phyloP scores from a whole-genome alignment of 345 rosid species.

The Abelmoschus esculentus region DNA sequence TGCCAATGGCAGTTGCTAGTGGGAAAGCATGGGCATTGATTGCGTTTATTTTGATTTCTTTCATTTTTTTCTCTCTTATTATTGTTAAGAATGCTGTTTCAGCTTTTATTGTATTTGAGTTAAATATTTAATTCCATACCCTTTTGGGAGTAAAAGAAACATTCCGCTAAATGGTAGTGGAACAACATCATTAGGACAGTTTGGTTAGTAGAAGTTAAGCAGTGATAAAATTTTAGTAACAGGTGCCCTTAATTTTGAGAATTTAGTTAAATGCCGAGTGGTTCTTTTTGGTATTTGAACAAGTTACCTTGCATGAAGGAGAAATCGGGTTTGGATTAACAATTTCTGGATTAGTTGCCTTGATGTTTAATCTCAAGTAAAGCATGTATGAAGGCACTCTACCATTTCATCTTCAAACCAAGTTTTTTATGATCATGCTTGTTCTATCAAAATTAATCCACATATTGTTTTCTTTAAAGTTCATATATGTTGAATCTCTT shows the following conservation, averaged over 20 bases:
- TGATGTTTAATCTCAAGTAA: background rate
- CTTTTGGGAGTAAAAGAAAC: background rate
- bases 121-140: background rate
- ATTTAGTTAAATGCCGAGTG: background rate
- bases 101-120: background rate
- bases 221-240: background rate
- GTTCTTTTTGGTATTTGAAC: background rate
- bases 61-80: background rate
- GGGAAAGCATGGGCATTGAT: background rate
- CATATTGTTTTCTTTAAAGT: background rate
- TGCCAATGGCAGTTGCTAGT: background rate
- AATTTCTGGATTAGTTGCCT: slow-evolving; percentile 2
- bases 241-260: background rate
- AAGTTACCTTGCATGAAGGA: background rate
- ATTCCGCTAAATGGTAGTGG: background rate
- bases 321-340: background rate
- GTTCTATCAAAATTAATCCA: background rate
- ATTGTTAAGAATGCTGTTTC: background rate
- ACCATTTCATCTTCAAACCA: background rate
- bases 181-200: slow-evolving; percentile 1
- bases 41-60: slow-evolving; percentile 1
- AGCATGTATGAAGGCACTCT: background rate
- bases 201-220: background rate
- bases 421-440: background rate
- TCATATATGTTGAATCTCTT: background rate